Evolutionary conservation across 495 filamentous ascomycete genomes (phyloP).

Genomic region (Jackrogersella multiformis): DNA sequence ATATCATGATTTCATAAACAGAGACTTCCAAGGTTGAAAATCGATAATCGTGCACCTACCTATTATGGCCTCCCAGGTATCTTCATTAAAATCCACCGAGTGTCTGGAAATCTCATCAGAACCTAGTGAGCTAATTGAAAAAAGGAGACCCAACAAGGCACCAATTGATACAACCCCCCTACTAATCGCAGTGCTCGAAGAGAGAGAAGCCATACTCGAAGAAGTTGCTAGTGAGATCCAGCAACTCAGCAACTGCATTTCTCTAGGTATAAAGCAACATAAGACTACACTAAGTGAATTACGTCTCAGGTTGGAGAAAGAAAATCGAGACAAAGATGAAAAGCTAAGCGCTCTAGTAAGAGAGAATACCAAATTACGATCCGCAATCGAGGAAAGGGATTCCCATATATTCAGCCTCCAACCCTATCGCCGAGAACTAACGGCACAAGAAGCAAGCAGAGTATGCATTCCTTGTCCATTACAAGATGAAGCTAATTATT

Average conservation of each 20-base stretch:
- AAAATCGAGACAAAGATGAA: background rate
- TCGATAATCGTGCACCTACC: too few relatives aligned
- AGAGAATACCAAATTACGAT: background rate
- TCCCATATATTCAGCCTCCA: background rate
- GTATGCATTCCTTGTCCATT: background rate
- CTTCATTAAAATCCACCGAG: too few relatives aligned
- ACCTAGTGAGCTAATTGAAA: too few relatives aligned
- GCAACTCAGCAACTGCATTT: too few relatives aligned
- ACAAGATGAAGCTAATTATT: background rate
- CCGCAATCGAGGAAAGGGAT: background rate
- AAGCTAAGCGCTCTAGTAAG: background rate
- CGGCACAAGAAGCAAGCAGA: background rate
- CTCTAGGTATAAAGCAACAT: too few relatives aligned
- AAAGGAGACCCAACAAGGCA: too few relatives aligned
- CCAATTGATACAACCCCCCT: background rate
- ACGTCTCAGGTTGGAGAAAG: background rate
- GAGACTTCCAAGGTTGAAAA: too few relatives aligned
- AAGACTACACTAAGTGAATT: too few relatives aligned
- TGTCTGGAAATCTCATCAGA: too few relatives aligned
- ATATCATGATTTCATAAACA: too few relatives aligned
- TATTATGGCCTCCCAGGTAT: too few relatives aligned
- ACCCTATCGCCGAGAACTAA: background rate
- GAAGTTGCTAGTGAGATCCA: too few relatives aligned
- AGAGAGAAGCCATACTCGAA: background rate
- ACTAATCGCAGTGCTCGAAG: background rate